These are phyloP conservation scores for Camelina neglecta DNA, from an alignment of 345 rosid species.

Conservation along the genomic window DNA sequence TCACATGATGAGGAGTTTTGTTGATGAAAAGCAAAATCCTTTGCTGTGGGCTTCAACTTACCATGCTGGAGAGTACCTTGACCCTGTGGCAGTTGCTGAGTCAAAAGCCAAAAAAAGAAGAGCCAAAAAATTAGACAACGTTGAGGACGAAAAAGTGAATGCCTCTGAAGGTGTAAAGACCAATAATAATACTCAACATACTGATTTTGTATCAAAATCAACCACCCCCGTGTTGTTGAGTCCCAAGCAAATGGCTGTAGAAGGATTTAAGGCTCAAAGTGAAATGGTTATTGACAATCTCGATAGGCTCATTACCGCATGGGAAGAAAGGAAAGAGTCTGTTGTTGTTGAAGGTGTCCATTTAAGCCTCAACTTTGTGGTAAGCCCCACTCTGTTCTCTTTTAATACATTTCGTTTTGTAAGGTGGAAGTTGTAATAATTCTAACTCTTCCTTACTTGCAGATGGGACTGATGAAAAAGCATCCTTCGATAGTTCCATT, in stretches of 20 bases:
- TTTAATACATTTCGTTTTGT: not conserved
- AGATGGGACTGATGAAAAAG: conserved; percentile 99
- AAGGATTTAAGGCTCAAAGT: conserved; percentile 98
- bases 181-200: conserved; percentile 42
- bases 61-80: conserved; percentile 95
- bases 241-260: conserved; percentile 92
- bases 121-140: conserved; percentile 68
- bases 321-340: conserved; percentile 98
- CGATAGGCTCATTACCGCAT: conserved; percentile 91
- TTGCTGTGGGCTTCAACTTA: conserved; percentile 99
- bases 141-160: conserved; percentile 54
- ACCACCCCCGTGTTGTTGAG: conserved; percentile 54
- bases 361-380: conserved; percentile 98
- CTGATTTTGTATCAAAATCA: conserved; percentile 49
- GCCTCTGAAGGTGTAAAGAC: conserved; percentile 51
- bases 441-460: conserved; percentile 26
- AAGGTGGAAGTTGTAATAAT: not conserved
- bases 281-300: conserved; percentile 99
- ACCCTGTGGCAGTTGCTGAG: conserved; percentile 90
- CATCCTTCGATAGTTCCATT: conserved; percentile 98
- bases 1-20: conserved; percentile 99
- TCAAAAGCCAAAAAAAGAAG: conserved; percentile 79
- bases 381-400: conserved; percentile 44
- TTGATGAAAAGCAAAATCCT: conserved; percentile 87
- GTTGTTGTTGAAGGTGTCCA: conserved; percentile 99